Evolutionary conservation across 345 rosid species (phyloP), one percentile per base, ranked within the genome.

Genomic region (Linum usitatissimum): DNA sequence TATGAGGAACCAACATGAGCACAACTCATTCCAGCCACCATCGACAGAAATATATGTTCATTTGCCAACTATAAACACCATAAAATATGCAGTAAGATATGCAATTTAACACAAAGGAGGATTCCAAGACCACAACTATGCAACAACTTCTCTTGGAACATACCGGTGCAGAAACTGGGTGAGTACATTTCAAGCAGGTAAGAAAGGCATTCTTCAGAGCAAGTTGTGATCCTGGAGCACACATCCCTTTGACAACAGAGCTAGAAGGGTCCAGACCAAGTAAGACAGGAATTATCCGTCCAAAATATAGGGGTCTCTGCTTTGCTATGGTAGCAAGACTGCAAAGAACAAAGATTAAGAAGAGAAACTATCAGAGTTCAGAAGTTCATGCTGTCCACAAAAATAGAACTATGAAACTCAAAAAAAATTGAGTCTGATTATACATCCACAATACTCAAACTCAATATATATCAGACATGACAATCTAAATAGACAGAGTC

Each of bases 111-210:
- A 42, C 49, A 42, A 42, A 8, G 15, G 49, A 42, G 49, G 49
- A 42, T 2, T 42, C 49, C 49, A 42, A 42, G n/a, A 42, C 15
- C 3, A 42, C 2, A 42, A 42, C 36, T 42, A 42, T 6, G 12
- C 10, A 42, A 5, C 3, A 6, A 42, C 49, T 42, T 42, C 15
- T 42, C 49, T 42, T 42, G 10, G 74, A 58, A 66, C 73, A 77
- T 90, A 93, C 99, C 94, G 94, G 96, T 69, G 91, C 88, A 71
- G 96, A 94, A 76, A 88, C 90, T 14, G 88, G 96, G 75, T 93
- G 89, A 53, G 86, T 84, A 73, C 97, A 87, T 67, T 82, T 82
- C 80, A 83, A 79, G 80, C 91, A 93, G 69, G 85, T 71, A 60
- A 73, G 75, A 67, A 87, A 84, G 58, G 89, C 88, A 53, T 80